Evolutionary conservation across 1,284 basidiomycete species (phyloP).

Genomic region (Farysia itapuensis): DNA sequence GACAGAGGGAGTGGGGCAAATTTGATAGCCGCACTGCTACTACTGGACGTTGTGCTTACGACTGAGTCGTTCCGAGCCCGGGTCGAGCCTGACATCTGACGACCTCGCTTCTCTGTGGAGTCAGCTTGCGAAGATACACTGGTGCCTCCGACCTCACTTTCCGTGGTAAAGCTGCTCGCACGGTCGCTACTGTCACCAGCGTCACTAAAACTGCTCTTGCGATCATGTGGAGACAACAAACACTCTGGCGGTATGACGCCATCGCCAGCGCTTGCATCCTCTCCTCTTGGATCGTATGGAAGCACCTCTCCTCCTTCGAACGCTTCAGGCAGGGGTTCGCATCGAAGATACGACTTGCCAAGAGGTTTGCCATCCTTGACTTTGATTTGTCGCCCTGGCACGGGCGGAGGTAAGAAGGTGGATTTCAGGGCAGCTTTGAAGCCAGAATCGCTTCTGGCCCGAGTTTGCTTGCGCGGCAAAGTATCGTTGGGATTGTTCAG

Average conservation of each 20-base stretch:
- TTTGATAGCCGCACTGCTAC: conserved; percentile 40
- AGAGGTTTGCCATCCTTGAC: conserved; percentile 31
- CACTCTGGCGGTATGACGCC: conserved; percentile 26
- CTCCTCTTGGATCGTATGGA: conserved; percentile 42
- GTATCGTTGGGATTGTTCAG: conserved; percentile 44
- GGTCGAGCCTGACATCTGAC: neutral
- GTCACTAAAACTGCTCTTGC: conserved; percentile 13
- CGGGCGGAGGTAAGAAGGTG: conserved; percentile 40
- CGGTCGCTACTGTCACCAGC: conserved; percentile 29
- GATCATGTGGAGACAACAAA: conserved; percentile 2
- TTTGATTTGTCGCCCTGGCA: conserved; percentile 40
- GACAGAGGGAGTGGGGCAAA: conserved; percentile 48
- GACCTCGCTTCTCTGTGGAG: conserved; percentile 12
- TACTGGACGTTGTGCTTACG: conserved; percentile 19
- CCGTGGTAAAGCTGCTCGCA: conserved; percentile 14
- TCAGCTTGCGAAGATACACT: conserved; percentile 12
- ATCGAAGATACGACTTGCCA: conserved; percentile 44
- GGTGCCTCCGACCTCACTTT: conserved; percentile 12
- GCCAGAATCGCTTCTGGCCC: conserved; percentile 13
- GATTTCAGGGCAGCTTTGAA: conserved; percentile 40
- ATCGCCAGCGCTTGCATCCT: conserved; percentile 36
- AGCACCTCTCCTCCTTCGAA: conserved; percentile 47
- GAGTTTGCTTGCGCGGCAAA: conserved; percentile 10
- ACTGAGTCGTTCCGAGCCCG: conserved; percentile 13
- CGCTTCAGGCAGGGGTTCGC: conserved; percentile 15